Percentiles rank a stretch among this genome's conserved stretches.
Conservation (phyloP, 164 flowering plant species). For the Platanus orientalis region DNA sequence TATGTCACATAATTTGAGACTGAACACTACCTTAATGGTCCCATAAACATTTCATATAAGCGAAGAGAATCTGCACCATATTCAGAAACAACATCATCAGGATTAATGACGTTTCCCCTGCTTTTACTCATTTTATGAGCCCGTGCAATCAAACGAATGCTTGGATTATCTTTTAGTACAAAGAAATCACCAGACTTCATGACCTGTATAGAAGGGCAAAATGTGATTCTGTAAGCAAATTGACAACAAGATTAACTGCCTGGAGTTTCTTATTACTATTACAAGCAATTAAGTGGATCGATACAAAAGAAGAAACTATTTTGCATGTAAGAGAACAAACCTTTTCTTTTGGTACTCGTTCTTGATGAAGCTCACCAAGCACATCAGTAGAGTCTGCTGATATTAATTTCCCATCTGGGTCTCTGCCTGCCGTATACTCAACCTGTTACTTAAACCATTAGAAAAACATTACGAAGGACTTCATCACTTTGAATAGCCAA, state of each 20-base stretch:
- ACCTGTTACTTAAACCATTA: constrained; percentile 55
- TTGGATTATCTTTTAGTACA: constrained; percentile 75
- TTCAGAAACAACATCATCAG: constrained; percentile 84
- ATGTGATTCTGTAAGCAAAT: constrained; percentile 8
- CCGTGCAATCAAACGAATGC: constrained; percentile 69
- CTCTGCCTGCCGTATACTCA: constrained; percentile 67
- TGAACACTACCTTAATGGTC: constrained; percentile 50
- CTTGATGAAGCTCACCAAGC: constrained; percentile 42
- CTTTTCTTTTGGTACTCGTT: constrained; percentile 67
- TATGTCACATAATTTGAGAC: neutral
- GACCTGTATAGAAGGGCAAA: constrained; percentile 42
- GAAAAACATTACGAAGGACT: constrained; percentile 11
- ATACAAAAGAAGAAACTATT: neutral
- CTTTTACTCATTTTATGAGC: constrained; percentile 98
- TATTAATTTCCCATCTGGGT: constrained; percentile 54
- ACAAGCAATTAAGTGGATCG: neutral
- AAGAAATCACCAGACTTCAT: constrained; percentile 75
- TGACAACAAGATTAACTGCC: neutral
- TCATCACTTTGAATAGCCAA: neutral
- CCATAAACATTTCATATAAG: constrained; percentile 98
- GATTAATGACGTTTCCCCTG: constrained; percentile 94
- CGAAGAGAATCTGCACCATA: constrained; percentile 99
- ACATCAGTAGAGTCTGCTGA: constrained; percentile 57
- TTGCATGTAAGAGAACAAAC: constrained; percentile 32
- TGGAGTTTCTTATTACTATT: constrained; percentile 19